Conservation (phyloP, 768 basidiomycete species). For the Lactifluus piperatus region DNA sequence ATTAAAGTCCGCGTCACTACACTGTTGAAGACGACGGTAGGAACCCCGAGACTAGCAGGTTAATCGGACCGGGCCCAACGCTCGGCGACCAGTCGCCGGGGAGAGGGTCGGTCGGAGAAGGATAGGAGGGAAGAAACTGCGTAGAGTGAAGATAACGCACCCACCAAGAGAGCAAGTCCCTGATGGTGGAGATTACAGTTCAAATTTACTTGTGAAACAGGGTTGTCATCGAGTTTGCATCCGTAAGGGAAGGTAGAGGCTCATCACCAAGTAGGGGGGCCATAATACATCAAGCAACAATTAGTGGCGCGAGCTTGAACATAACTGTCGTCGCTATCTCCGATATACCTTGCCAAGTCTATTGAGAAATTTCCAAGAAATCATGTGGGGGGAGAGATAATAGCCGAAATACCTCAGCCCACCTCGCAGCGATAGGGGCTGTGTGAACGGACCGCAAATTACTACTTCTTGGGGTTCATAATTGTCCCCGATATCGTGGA, state of each 20-base stretch:
- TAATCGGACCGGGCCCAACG: background rate
- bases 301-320: conserved; percentile 8
- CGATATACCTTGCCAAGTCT: background rate
- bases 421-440: background rate
- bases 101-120: background rate
- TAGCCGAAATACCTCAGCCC: background rate
- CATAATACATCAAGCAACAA: conserved; percentile 2
- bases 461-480: background rate
- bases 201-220: background rate
- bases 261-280: conserved; percentile 1
- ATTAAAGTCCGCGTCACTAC: conserved; percentile 33
- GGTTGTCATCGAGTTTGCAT: background rate
- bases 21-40: background rate
- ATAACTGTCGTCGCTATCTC: background rate
- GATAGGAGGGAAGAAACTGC: background rate
- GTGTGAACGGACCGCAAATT: background rate
- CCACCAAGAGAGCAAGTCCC: background rate
- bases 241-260: background rate
- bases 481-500: background rate
- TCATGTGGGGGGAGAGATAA: background rate
- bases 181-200: background rate
- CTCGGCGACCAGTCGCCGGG: background rate
- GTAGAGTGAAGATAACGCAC: background rate
- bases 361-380: conserved; percentile 7
- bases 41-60: background rate